Evolutionary conservation across 306 rosid genomes (phyloP).

Genomic region (Sechiopsis laciniata): DNA sequence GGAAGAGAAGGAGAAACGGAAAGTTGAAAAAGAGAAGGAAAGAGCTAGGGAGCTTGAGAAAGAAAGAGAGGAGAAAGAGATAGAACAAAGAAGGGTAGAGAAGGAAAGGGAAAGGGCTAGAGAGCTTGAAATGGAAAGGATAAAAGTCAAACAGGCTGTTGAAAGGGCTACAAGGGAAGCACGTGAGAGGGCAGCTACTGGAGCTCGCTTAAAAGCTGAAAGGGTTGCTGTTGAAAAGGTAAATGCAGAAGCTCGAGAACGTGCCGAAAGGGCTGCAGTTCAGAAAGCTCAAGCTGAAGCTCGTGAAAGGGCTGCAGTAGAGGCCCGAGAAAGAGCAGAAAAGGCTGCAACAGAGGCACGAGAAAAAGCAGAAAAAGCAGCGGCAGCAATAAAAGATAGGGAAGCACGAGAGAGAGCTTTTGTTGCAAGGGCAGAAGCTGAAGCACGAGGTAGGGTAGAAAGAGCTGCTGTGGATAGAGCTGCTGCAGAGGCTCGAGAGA

Average conservation of each 20-base stretch:
- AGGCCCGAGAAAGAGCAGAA: conserved; percentile 80
- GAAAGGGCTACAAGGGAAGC: conserved; percentile 99
- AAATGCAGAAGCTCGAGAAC: conserved; percentile 81
- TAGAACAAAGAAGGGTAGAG: conserved; percentile 60
- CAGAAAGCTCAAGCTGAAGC: conserved; percentile 97
- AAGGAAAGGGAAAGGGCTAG: conserved; percentile 36
- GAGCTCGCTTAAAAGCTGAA: conserved; percentile 76
- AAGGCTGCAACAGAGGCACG: conserved; percentile 78
- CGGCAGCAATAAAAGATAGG: conserved; percentile 38
- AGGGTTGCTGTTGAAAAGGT: conserved; percentile 73
- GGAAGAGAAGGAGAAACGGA: conserved; percentile 44
- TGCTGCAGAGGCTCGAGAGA: conserved; percentile 74
- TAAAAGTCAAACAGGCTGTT: conserved; percentile 75
- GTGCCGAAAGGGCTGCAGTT: conserved; percentile 97
- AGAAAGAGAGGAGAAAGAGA: conserved; percentile 76
- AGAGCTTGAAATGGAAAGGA: conserved; percentile 59
- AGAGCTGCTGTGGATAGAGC: conserved; percentile 79
- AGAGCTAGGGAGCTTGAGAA: conserved; percentile 38
- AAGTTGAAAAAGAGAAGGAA: conserved; percentile 34
- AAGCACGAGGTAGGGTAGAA: conserved; percentile 70
- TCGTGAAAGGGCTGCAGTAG: conserved; percentile 92
- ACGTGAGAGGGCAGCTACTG: conserved; percentile 88
- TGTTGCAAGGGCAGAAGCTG: conserved; percentile 44
- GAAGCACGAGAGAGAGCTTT: conserved; percentile 40
- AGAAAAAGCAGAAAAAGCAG: conserved; percentile 58